These are phyloP conservation scores for Globisporangium barbulae DNA, from an alignment of 352 stramenopile genomes.

Conservation along the genomic window DNA sequence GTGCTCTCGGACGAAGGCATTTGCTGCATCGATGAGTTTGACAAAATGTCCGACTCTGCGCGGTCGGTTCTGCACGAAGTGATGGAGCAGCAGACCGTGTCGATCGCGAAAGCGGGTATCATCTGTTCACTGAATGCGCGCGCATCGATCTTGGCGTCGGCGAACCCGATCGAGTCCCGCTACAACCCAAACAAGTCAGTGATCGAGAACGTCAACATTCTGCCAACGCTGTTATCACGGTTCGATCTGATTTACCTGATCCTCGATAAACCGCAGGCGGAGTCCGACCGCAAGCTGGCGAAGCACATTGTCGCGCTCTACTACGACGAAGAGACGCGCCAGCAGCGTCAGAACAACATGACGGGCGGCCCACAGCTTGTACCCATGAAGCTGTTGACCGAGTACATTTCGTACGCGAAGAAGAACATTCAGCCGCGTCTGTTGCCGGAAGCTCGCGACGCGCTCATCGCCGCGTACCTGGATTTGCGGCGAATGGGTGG, in stretches of 20 bases:
- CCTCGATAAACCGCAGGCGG: slow-evolving; percentile 94
- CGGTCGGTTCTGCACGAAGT: slow-evolving; percentile 98
- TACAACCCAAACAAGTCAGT: slow-evolving; percentile 97
- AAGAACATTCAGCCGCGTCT: slow-evolving; percentile 91
- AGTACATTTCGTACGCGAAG: slow-evolving; percentile 97
- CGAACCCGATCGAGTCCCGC: slow-evolving; percentile 97
- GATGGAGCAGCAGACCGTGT: slow-evolving; percentile 99
- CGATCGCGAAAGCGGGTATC: slow-evolving; percentile 98
- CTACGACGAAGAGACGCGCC: slow-evolving; percentile 82
- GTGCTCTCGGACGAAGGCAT: slow-evolving; percentile 97
- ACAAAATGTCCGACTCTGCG: slow-evolving; percentile 99
- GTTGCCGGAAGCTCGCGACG: slow-evolving; percentile 84
- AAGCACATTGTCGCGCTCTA: slow-evolving; percentile 98
- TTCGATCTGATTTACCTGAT: slow-evolving; percentile 99
- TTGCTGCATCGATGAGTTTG: slow-evolving; percentile 99
- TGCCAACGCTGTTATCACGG: slow-evolving; percentile 92
- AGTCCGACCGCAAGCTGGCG: slow-evolving; percentile 94
- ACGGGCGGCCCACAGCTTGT: slow-evolving; percentile 54
- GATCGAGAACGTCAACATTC: slow-evolving; percentile 49
- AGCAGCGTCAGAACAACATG: slow-evolving; percentile 32
- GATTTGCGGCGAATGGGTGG: slow-evolving; percentile 80
- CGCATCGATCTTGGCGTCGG: slow-evolving; percentile 97
- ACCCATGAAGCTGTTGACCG: slow-evolving; percentile 81
- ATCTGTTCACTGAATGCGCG: slow-evolving; percentile 77
- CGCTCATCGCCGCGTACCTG: slow-evolving; percentile 94